Conservation (phyloP, 305 asterid species). For the Nicotiana rustica region DNA sequence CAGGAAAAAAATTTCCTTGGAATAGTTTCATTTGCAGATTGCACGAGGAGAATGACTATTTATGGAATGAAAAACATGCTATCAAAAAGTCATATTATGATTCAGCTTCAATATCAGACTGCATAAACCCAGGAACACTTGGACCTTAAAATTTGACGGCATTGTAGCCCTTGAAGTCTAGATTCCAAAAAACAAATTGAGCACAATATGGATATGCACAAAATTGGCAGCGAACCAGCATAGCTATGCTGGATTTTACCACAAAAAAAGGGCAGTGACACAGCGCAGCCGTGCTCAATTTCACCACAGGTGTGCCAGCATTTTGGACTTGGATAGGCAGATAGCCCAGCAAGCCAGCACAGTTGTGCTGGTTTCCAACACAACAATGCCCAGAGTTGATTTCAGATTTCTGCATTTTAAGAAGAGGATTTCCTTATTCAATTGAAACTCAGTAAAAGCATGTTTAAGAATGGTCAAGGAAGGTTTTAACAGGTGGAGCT, state of each 20-base stretch:
- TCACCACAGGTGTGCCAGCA: constrained; percentile 12
- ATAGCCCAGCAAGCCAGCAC: neutral
- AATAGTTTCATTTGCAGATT: neutral
- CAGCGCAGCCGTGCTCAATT: neutral
- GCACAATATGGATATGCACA: neutral
- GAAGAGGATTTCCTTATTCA: neutral
- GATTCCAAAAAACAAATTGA: neutral
- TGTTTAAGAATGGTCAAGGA: neutral
- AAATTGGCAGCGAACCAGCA: neutral
- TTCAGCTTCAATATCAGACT: neutral
- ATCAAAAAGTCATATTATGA: neutral
- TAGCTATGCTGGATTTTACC: neutral
- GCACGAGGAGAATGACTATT: neutral
- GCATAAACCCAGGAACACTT: neutral
- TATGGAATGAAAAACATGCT: constrained; percentile 3
- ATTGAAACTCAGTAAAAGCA: neutral
- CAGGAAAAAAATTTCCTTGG: neutral
- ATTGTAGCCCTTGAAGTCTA: constrained; percentile 9
- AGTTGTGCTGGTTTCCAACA: neutral
- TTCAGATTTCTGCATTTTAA: neutral
- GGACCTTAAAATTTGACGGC: neutral
- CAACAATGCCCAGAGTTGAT: neutral
- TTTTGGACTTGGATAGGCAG: neutral
- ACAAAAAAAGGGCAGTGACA: neutral
- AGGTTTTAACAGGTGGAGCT: neutral